A percentile compares a stretch with the other conserved stretches of the same genome.
These are phyloP conservation scores for Neurospora sp. DNA, from an alignment of 495 filamentous ascomycete species.

Conservation along the genomic window DNA sequence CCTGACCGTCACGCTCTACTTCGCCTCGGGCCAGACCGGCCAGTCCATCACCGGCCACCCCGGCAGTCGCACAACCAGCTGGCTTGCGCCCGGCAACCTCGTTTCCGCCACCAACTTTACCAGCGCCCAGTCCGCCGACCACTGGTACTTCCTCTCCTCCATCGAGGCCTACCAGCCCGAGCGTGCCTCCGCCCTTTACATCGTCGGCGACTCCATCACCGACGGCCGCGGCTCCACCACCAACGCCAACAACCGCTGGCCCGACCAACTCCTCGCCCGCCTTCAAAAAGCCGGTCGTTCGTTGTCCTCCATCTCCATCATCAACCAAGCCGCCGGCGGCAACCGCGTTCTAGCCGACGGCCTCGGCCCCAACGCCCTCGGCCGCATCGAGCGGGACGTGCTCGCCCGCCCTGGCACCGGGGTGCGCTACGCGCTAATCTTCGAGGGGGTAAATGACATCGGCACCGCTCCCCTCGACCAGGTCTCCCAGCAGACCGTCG, in stretches of 20 bases:
- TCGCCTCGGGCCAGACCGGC: constrained; percentile 40
- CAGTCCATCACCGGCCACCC: constrained; percentile 49
- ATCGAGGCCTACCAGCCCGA: constrained; percentile 38
- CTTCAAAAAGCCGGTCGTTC: constrained; percentile 25
- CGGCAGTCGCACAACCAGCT: constrained; percentile 47
- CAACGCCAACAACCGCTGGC: constrained; percentile 56
- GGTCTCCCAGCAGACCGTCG: constrained; percentile 30
- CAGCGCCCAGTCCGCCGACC: constrained; percentile 4
- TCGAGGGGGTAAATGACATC: constrained; percentile 58
- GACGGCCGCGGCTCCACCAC: constrained; percentile 51
- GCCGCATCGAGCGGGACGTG: constrained; percentile 50
- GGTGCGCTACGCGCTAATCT: constrained; percentile 47
- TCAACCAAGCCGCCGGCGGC: constrained; percentile 60
- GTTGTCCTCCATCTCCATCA: constrained; percentile 32
- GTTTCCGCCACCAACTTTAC: constrained; percentile 27
- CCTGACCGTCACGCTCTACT: constrained; percentile 45
- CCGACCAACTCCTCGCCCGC: constrained; percentile 45
- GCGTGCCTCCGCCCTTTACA: constrained; percentile 29
- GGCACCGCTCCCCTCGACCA: constrained; percentile 37
- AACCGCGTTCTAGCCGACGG: constrained; percentile 52
- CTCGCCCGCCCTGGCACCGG: constrained; percentile 34
- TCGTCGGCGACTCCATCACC: constrained; percentile 60
- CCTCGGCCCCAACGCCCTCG: constrained; percentile 48
- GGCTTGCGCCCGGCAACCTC: constrained; percentile 38
- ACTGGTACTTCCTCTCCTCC: constrained; percentile 46